Conservation (phyloP, 192 early-diverging fungal species). For the Coemansia sp. region DNA sequence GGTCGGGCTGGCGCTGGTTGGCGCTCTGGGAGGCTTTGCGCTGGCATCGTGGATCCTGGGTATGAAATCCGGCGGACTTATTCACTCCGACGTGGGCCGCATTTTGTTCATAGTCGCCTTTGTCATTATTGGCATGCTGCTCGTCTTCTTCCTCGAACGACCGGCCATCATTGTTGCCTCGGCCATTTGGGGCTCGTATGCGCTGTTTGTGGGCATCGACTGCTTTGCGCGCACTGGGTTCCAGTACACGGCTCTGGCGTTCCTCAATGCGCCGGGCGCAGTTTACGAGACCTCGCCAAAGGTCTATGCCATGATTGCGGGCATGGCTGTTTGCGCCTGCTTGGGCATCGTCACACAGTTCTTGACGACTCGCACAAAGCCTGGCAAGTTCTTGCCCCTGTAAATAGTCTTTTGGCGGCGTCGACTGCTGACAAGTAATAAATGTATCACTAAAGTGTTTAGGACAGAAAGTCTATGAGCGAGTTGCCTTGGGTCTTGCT, state of each 20-base stretch:
- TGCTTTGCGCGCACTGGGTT: constrained; percentile 78
- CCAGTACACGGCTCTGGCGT: constrained; percentile 54
- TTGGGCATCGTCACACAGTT: constrained; percentile 69
- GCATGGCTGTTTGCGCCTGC: constrained; percentile 59
- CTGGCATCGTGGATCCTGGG: constrained; percentile 71
- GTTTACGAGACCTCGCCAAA: constrained; percentile 54
- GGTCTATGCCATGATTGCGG: constrained; percentile 71
- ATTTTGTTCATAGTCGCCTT: constrained; percentile 68
- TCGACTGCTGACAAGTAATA: too few species aligned
- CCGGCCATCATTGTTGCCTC: constrained; percentile 69
- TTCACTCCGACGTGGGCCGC: constrained; percentile 60
- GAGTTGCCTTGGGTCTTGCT: constrained; percentile 10
- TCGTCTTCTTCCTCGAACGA: constrained; percentile 63
- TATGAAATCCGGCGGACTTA: constrained; percentile 60
- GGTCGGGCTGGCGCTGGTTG: constrained; percentile 72
- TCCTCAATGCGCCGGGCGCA: constrained; percentile 55
- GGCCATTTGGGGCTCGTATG: constrained; percentile 74
- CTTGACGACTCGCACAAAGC: constrained; percentile 47
- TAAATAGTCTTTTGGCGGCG: background rate
- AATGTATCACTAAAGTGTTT: too few species aligned
- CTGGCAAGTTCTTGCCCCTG: constrained; percentile 14
- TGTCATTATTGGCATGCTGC: constrained; percentile 60
- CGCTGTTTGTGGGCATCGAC: constrained; percentile 77
- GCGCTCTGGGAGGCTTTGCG: constrained; percentile 74
- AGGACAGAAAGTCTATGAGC: constrained; percentile 39